Evolutionary conservation across 2,329 filamentous ascomycete genomes (phyloP).

Genomic region (Alternaria ethzedia): DNA sequence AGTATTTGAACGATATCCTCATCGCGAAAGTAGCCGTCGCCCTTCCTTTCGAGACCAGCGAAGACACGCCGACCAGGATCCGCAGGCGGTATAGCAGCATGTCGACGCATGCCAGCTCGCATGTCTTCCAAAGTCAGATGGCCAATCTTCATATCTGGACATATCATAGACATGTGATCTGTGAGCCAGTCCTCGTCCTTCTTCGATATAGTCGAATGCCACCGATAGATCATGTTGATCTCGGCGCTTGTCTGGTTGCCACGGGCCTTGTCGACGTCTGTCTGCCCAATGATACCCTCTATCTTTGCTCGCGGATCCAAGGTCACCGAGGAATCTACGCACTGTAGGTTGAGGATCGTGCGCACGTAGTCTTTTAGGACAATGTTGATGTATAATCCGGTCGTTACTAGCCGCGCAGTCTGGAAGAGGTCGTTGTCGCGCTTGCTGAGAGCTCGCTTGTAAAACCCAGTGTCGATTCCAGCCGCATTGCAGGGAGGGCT

Average conservation of each 20-base stretch:
- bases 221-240: not conserved
- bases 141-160: not conserved
- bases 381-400: not conserved
- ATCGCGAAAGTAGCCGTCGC: not conserved
- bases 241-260: not conserved
- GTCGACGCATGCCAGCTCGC: not conserved
- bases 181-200: not conserved
- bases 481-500: not conserved
- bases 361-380: not conserved
- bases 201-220: not conserved
- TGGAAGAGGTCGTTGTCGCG: not conserved
- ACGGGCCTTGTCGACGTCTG: not conserved
- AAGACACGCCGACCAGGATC: not conserved
- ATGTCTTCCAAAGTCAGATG: not conserved
- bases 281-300: not conserved
- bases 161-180: not conserved
- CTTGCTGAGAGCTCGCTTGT: not conserved
- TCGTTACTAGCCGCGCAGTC: not conserved
- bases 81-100: not conserved
- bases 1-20: not conserved
- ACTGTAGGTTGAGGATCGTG: not conserved
- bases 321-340: not conserved
- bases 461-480: not conserved
- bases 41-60: not conserved
- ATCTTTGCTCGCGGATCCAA: not conserved